A percentile compares a stretch with the other conserved stretches of the same genome.
Conservation (phyloP, 139 green algal genomes). For the Penium margaritaceum region DNA sequence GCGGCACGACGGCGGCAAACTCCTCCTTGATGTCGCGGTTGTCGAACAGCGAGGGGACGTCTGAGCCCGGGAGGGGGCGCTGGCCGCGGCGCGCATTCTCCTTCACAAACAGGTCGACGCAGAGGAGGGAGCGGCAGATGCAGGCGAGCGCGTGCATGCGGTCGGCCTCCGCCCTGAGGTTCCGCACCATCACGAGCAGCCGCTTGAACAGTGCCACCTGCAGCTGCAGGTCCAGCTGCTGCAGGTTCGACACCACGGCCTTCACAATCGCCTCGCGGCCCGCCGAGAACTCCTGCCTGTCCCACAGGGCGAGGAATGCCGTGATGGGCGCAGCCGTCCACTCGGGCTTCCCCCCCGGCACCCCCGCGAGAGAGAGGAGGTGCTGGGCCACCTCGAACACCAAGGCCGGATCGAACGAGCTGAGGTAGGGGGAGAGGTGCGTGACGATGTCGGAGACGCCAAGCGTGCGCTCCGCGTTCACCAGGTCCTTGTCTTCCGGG, state of each 20-base stretch:
- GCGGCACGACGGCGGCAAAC: neutral
- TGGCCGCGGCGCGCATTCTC: conserved; percentile 30
- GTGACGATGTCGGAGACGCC: conserved; percentile 40
- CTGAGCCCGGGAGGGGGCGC: conserved; percentile 31
- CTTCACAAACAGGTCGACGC: conserved; percentile 40
- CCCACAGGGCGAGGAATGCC: conserved; percentile 42
- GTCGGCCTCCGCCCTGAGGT: conserved; percentile 35
- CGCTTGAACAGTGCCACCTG: conserved; percentile 45
- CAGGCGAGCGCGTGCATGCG: conserved; percentile 42
- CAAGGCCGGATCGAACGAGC: conserved; percentile 36
- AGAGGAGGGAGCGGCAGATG: conserved; percentile 37
- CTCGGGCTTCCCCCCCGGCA: conserved; percentile 43
- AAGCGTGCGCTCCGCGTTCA: conserved; percentile 29
- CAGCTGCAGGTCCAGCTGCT: conserved; percentile 37
- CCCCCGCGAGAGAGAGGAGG: conserved; percentile 33
- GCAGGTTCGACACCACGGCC: conserved; percentile 42
- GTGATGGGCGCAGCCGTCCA: conserved; percentile 40
- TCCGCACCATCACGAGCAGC: conserved; percentile 39
- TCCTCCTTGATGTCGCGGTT: conserved; percentile 31
- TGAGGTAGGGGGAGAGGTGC: conserved; percentile 28
- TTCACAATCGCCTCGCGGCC: conserved; percentile 42
- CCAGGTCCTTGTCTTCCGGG: conserved; percentile 17
- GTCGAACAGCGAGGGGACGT: conserved; percentile 41
- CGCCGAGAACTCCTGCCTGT: conserved; percentile 38
- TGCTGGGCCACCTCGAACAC: conserved; percentile 37